These are phyloP conservation scores for Starmerella vaccinii DNA, from an alignment of 805 yeast genomes.

Conservation along the genomic window DNA sequence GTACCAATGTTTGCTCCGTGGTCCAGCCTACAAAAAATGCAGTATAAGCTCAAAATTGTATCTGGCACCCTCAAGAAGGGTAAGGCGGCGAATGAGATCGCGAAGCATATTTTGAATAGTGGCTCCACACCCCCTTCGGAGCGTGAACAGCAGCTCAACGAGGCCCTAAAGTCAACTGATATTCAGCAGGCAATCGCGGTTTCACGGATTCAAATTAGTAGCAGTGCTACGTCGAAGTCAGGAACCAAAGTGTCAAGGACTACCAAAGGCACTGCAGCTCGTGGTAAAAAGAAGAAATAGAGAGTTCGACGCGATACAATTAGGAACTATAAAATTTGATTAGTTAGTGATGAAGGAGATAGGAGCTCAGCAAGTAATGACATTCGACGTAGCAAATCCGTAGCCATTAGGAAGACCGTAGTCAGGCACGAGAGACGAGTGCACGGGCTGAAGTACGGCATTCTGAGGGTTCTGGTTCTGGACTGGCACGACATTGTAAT, in stretches of 20 bases:
- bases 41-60: conserved; percentile 73
- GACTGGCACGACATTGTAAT: conserved; percentile 14
- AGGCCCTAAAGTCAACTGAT: conserved; percentile 15
- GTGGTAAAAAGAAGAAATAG: conserved; percentile 16
- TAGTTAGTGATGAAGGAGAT: not conserved
- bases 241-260: not conserved
- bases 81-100: conserved; percentile 62
- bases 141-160: conserved; percentile 12
- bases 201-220: conserved; percentile 11
- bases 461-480: conserved; percentile 8
- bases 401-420: conserved; percentile 19
- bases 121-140: conserved; percentile 8
- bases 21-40: conserved; percentile 60
- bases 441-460: conserved; percentile 15
- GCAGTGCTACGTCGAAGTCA: conserved; percentile 1
- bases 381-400: conserved; percentile 4
- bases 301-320: not conserved
- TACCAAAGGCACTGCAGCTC: conserved; percentile 2
- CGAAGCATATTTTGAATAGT: conserved; percentile 41
- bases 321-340: no score
- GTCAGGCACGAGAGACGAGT: conserved; percentile 16
- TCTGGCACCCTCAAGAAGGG: conserved; percentile 81
- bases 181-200: conserved; percentile 20
- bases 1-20: conserved; percentile 92
- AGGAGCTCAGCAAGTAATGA: not conserved